Evolutionary conservation across 2,329 filamentous ascomycete species (phyloP).

Genomic region (Simplicillium aogashimaense): DNA sequence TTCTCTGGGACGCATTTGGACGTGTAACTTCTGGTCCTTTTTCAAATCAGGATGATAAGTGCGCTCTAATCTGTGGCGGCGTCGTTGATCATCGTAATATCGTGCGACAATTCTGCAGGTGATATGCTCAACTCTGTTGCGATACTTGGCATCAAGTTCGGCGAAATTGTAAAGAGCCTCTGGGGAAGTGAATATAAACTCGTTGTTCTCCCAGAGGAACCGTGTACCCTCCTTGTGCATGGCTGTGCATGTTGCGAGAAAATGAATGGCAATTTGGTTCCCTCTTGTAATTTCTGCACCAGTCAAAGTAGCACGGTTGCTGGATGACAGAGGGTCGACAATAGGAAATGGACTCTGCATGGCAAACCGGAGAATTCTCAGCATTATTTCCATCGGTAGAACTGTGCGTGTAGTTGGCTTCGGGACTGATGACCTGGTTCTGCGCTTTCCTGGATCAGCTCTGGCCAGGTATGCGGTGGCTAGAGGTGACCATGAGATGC

Average conservation of each 20-base stretch:
- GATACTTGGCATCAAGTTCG: constrained; percentile 30
- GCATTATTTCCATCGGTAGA: constrained; percentile 41
- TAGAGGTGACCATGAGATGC: constrained; percentile 37
- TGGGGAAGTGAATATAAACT: constrained; percentile 44
- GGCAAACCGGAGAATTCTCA: constrained; percentile 41
- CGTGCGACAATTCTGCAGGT: constrained; percentile 43
- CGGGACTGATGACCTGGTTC: constrained; percentile 19
- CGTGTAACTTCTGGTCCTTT: constrained; percentile 28
- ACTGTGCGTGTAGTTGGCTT: constrained; percentile 21
- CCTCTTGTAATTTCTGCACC: constrained; percentile 29
- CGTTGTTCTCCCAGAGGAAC: constrained; percentile 41
- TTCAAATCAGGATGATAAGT: constrained; percentile 33
- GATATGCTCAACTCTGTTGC: constrained; percentile 32
- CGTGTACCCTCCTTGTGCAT: constrained; percentile 38
- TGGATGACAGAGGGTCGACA: constrained; percentile 40
- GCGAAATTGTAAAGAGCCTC: constrained; percentile 38
- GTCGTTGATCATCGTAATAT: constrained; percentile 42
- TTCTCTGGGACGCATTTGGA: constrained; percentile 32
- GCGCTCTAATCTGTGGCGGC: constrained; percentile 29
- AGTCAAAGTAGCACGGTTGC: constrained; percentile 32
- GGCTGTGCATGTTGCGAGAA: constrained; percentile 40
- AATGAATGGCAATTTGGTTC: constrained; percentile 41
- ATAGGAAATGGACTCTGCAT: constrained; percentile 39
- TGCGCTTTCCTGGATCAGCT: constrained; percentile 19
- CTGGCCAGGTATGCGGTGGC: constrained; percentile 22